These are phyloP conservation scores for Barnettozyma botsteinii DNA, from an alignment of 805 yeast species.

Conservation along the genomic window DNA sequence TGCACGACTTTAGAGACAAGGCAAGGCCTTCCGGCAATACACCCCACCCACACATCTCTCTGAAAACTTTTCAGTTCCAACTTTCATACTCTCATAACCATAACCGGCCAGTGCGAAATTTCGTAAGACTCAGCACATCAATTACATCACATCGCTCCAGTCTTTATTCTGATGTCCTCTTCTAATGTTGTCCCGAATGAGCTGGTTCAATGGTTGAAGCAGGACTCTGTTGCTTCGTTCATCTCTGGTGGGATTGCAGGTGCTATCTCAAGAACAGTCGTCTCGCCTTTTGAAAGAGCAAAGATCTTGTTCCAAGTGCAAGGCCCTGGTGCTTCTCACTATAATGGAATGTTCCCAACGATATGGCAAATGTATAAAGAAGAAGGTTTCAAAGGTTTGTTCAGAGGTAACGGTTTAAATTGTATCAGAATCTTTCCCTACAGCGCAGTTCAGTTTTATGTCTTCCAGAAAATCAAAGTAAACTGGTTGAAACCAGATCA, in stretches of 20 bases:
- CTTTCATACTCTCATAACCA: no score
- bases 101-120: no score
- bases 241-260: conserved; percentile 76
- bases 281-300: conserved; percentile 92
- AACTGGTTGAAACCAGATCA: conserved; percentile 29
- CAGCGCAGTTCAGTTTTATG: conserved; percentile 89
- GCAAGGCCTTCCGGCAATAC: no score
- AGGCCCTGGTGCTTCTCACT: conserved; percentile 41
- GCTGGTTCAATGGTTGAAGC: conserved; percentile 25
- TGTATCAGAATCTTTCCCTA: conserved; percentile 90
- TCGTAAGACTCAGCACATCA: no score
- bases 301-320: conserved; percentile 89
- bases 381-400: conserved; percentile 88
- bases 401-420: conserved; percentile 86
- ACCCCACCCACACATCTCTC: no score
- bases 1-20: no score
- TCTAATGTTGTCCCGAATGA: conserved; percentile 8
- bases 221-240: conserved; percentile 56
- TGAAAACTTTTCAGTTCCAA: no score
- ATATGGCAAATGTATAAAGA: conserved; percentile 74
- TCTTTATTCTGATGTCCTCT: background rate
- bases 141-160: no score
- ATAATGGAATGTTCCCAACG: conserved; percentile 70
- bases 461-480: conserved; percentile 60
- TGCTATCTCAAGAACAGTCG: conserved; percentile 81